Evolutionary conservation across 805 yeast species (phyloP).

Genomic region (Pichia cephalocereana): DNA sequence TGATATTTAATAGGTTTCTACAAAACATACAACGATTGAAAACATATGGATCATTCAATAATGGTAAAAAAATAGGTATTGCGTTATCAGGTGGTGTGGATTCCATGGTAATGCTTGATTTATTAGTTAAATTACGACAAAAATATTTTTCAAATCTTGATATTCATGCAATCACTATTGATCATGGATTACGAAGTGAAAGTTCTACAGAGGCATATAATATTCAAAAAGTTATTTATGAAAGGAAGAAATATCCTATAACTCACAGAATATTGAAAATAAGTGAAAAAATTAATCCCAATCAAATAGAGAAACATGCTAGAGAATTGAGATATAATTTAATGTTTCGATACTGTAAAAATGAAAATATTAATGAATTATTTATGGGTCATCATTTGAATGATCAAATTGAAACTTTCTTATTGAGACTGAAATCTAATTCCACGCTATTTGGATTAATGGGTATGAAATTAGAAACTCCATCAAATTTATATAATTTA

Average conservation of each 20-base stretch:
- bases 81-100: slow-evolving; percentile 81
- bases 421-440: slow-evolving; percentile 40
- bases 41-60: neutral
- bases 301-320: slow-evolving; percentile 44
- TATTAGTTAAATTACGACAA: slow-evolving; percentile 29
- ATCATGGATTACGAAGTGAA: slow-evolving; percentile 47
- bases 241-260: slow-evolving; percentile 12
- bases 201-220: slow-evolving; percentile 40
- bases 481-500: neutral
- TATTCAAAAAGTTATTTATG: slow-evolving; percentile 17
- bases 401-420: slow-evolving; percentile 65
- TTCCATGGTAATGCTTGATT: slow-evolving; percentile 57
- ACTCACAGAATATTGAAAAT: slow-evolving; percentile 21
- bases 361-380: slow-evolving; percentile 27
- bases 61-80: slow-evolving; percentile 19
- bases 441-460: slow-evolving; percentile 49
- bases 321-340: slow-evolving; percentile 42
- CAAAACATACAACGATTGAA: neutral
- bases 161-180: slow-evolving; percentile 53
- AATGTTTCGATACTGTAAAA: slow-evolving; percentile 33
- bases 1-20: neutral
- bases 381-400: slow-evolving; percentile 60
- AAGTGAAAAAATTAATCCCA: slow-evolving; percentile 7
- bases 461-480: slow-evolving; percentile 32
- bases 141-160: slow-evolving; percentile 7